Evolutionary conservation across 768 basidiomycete species (phyloP).

Genomic region (Kwoniella botswanensis): DNA sequence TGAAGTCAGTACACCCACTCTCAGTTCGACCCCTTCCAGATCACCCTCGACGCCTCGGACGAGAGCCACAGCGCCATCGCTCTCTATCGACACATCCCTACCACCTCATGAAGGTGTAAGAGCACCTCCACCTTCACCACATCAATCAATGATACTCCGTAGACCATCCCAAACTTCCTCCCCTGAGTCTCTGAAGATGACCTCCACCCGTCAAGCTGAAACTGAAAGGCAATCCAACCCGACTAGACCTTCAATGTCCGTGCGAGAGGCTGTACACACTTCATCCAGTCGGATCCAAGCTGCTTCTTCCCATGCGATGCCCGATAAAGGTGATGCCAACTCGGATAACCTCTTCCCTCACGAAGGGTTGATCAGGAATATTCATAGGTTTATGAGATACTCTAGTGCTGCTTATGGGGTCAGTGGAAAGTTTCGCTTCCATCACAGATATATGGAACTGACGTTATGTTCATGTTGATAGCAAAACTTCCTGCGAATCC

Average conservation of each 20-base stretch:
- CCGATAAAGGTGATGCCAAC: constrained; percentile 14
- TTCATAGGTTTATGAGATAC: constrained; percentile 57
- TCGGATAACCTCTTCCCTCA: constrained; percentile 38
- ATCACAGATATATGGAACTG: neutral
- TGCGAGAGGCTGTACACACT: constrained; percentile 18
- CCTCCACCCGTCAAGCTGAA: neutral
- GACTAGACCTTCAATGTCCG: constrained; percentile 17
- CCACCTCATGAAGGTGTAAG: constrained; percentile 8
- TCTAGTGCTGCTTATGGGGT: constrained; percentile 54
- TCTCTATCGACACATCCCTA: neutral
- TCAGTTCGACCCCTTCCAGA: neutral
- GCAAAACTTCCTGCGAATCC: constrained; percentile 57
- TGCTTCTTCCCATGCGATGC: constrained; percentile 15
- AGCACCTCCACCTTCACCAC: constrained; percentile 23
- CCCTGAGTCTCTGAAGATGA: neutral
- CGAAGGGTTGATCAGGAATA: constrained; percentile 48
- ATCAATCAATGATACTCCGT: constrained; percentile 15
- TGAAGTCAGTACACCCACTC: neutral
- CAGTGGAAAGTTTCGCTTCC: constrained; percentile 7
- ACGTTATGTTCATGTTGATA: constrained; percentile 1
- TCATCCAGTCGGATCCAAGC: constrained; percentile 21
- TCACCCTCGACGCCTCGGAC: neutral
- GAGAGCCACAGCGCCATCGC: neutral
- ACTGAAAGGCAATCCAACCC: neutral
- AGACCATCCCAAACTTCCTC: neutral